These are phyloP conservation scores for Mycogone perniciosa DNA, from an alignment of 2,329 filamentous ascomycete species.

Conservation along the genomic window DNA sequence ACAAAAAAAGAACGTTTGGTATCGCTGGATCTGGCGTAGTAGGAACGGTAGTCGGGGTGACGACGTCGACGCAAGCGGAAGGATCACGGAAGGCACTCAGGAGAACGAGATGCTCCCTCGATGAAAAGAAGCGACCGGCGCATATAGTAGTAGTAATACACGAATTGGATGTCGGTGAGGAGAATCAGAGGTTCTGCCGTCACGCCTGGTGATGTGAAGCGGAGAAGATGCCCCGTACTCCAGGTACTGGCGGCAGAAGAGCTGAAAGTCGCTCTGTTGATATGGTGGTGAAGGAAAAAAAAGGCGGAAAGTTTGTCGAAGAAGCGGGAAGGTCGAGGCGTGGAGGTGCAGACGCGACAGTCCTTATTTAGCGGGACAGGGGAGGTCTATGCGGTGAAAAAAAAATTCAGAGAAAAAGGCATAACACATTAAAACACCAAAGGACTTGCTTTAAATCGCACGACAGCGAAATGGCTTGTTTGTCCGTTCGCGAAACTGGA, in stretches of 20 bases:
- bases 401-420: neutral
- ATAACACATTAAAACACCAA: too few relatives aligned
- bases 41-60: neutral
- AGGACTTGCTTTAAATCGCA: too few relatives aligned
- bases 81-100: neutral
- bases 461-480: too few relatives aligned
- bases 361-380: slow-evolving; percentile 6
- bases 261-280: neutral
- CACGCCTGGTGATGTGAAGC: neutral
- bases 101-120: neutral
- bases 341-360: neutral
- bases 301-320: neutral
- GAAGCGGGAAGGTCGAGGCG: neutral
- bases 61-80: neutral
- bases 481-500: too few relatives aligned
- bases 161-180: neutral
- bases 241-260: slow-evolving; percentile 6
- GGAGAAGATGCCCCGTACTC: slow-evolving; percentile 1
- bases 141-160: slow-evolving; percentile 1
- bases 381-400: neutral
- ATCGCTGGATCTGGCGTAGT: neutral
- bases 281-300: neutral
- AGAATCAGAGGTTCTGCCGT: neutral
- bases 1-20: neutral
- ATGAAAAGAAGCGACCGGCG: slow-evolving; percentile 7